Evolutionary conservation across 495 filamentous ascomycete genomes (phyloP), one percentile per base, ranked within the genome.

Genomic region (Penicillium cosmopolitanum): DNA sequence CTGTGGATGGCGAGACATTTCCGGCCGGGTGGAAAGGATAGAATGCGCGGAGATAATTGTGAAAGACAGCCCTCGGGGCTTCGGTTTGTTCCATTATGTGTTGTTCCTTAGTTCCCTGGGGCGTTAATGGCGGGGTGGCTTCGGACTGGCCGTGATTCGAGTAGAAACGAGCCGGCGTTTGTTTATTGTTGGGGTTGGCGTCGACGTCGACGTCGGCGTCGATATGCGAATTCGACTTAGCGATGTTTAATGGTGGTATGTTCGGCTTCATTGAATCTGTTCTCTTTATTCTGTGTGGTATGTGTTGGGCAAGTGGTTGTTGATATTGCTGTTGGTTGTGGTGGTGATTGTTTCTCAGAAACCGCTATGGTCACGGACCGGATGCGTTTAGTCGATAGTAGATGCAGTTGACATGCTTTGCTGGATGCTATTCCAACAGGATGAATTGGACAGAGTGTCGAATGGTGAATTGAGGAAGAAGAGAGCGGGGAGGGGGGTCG

Each of bases 41-140:
- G 70, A 95, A 96, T n/a, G 95, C 96, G 62, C 95, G 90, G 21
- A 98, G 81, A 65, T 96, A 99, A 75, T 93, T 95, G 78, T 96
- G 92, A 70, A 97, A 98, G 56, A 92, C 80, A 25, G 85, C 81
- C 56, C 85, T 75, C 18, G 78, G 77, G 44, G 73, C 56, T 63
- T 81, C 80, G 16, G 73, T 55, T 53, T 72, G 73, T 55, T 82
- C 73, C 65, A 78, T 74, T 25, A 25, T 63, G 33, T 84, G 80
- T 64, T 87, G 79, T 64, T 84, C 82, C 9, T 21, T 52, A 7
- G 82, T 83, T 61, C 77, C 80, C 73, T 85, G 83, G 5, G 90
- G 90, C 35, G 90, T 91, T 56, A 85, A 74, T 52, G 90, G 90
- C 11, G 91, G 90, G 7, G 90, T 93, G 64, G 91, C 84, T 60